Conservation (phyloP, 257 asterid genomes). For the Nicotiana knightiana region DNA sequence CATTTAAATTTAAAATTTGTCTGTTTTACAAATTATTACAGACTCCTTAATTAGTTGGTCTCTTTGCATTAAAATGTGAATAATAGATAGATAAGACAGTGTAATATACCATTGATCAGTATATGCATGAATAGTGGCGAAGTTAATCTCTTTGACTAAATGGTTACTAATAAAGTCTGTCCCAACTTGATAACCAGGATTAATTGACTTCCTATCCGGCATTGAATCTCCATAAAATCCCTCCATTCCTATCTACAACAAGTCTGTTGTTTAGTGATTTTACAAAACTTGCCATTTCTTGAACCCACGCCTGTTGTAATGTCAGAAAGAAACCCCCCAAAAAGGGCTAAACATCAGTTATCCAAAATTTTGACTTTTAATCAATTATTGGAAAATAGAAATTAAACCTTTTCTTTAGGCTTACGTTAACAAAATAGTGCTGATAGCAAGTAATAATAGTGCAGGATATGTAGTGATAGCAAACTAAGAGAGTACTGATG, state of each 20-base stretch:
- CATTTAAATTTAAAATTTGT: neutral
- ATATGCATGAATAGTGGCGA: slow-evolving; percentile 57
- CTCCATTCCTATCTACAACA: slow-evolving; percentile 52
- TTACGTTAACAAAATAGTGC: slow-evolving; percentile 18
- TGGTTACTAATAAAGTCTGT: slow-evolving; percentile 55
- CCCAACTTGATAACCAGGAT: slow-evolving; percentile 51
- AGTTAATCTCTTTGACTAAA: slow-evolving; percentile 36
- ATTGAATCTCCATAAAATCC: slow-evolving; percentile 60
- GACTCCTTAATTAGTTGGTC: neutral
- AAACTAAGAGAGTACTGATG: too few species aligned
- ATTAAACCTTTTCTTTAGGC: neutral
- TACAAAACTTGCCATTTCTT: slow-evolving; percentile 43
- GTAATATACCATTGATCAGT: slow-evolving; percentile 40
- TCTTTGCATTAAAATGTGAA: neutral
- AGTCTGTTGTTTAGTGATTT: slow-evolving; percentile 47
- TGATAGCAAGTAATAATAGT: too few species aligned
- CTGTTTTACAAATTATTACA: too few species aligned
- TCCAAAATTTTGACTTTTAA: neutral
- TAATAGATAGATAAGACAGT: too few species aligned
- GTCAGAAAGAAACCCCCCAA: neutral
- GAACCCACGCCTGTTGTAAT: slow-evolving; percentile 30
- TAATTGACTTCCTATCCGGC: slow-evolving; percentile 37
- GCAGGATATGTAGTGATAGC: too few species aligned
- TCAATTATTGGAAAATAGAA: neutral
- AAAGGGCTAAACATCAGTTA: neutral